Percentiles rank a stretch among this genome's conserved stretches.
Conservation (phyloP, 2,329 filamentous ascomycete genomes). For the Drechslerella stenobrocha region DNA sequence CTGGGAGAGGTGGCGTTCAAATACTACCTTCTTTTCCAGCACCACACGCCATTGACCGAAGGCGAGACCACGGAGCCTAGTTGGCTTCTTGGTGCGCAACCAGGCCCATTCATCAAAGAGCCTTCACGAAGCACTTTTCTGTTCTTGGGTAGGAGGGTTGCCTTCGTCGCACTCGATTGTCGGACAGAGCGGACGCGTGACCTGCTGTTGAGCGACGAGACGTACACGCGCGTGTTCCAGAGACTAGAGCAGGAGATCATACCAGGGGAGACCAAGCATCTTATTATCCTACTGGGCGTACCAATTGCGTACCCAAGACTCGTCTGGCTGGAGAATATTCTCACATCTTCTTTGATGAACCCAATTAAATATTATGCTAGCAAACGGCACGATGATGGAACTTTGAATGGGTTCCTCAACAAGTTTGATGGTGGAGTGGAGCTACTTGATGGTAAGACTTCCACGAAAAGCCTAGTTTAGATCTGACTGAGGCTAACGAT, state of each 20-base stretch:
- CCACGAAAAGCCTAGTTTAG: background rate
- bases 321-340: conserved; percentile 72
- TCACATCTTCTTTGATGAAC: conserved; percentile 83
- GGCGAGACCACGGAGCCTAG: conserved; percentile 82
- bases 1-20: conserved; percentile 92
- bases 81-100: conserved; percentile 78
- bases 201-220: conserved; percentile 76
- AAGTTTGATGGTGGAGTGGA: conserved; percentile 90
- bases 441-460: conserved; percentile 69
- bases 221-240: conserved; percentile 84
- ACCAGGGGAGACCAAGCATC: conserved; percentile 81
- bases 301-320: conserved; percentile 78
- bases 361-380: conserved; percentile 86
- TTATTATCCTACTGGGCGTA: conserved; percentile 83
- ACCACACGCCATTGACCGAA: conserved; percentile 82
- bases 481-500: conserved; percentile 3
- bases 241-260: conserved; percentile 79
- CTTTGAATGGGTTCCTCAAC: conserved; percentile 79
- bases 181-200: conserved; percentile 86
- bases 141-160: conserved; percentile 74
- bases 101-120: conserved; percentile 88
- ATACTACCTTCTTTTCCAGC: conserved; percentile 98
- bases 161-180: conserved; percentile 84
- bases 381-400: conserved; percentile 63
- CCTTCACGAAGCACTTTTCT: conserved; percentile 83